A percentile compares a stretch with the other conserved stretches of the same genome.
Conservation (phyloP, 805 yeast genomes). For the Henningerozyma blattae region DNA sequence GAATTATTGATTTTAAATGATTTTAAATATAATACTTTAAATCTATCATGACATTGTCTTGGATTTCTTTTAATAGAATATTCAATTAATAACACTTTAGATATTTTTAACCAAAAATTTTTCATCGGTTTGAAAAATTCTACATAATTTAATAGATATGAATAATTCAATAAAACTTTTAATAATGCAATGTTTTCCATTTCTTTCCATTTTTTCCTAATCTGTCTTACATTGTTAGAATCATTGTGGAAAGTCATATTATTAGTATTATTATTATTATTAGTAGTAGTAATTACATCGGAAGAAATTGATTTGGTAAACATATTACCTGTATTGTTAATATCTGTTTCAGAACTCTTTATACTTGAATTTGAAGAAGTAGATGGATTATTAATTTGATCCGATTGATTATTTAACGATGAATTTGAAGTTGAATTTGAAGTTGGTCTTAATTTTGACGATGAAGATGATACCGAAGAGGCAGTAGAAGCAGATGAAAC, state of each 20-base stretch:
- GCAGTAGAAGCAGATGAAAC: too few species aligned
- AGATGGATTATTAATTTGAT: too few species aligned
- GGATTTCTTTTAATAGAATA: conserved; percentile 14
- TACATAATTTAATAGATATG: conserved; percentile 12
- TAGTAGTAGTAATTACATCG: not conserved
- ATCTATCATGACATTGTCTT: conserved; percentile 22
- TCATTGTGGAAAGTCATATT: not conserved
- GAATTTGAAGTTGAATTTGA: too few species aligned
- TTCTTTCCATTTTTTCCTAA: conserved; percentile 15
- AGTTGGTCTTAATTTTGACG: too few species aligned
- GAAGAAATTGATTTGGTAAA: not conserved
- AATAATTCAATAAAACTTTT: conserved; percentile 8
- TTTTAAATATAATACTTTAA: conserved; percentile 16
- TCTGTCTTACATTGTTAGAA: not conserved
- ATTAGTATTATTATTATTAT: too few species aligned
- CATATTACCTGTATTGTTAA: too few species aligned
- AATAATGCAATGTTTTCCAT: conserved; percentile 15
- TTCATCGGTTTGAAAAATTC: conserved; percentile 22
- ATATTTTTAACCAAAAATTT: conserved; percentile 18
- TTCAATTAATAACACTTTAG: conserved; percentile 9
- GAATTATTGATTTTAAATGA: conserved; percentile 6
- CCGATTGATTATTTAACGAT: too few species aligned
- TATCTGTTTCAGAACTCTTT: not conserved
- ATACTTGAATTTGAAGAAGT: not conserved
- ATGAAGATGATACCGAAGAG: too few species aligned